Conservation (phyloP, 2,329 filamentous ascomycete genomes). For the Curvularia sp. region DNA sequence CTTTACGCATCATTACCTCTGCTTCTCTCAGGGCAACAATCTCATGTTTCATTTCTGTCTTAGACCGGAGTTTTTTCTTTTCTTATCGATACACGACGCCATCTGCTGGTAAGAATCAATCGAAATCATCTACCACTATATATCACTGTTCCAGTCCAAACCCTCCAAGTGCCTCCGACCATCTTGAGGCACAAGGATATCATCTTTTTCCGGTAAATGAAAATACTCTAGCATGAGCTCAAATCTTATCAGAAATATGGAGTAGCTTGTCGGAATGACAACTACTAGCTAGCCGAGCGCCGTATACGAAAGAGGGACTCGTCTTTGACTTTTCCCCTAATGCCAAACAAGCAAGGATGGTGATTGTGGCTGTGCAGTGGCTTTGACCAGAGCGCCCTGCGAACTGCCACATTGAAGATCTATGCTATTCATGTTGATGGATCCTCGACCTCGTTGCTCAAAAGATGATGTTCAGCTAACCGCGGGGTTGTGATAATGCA, state of each 20-base stretch:
- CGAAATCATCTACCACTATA: too few species aligned
- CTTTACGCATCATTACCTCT: not conserved
- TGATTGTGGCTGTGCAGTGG: not conserved
- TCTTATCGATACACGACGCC: conserved; percentile 6
- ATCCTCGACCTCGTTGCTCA: not conserved
- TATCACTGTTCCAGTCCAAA: too few species aligned
- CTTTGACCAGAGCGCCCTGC: not conserved
- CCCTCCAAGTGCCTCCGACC: too few species aligned
- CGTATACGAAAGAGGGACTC: conserved; percentile 45
- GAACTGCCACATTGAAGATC: not conserved
- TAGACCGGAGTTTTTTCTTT: conserved; percentile 25
- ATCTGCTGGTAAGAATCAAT: conserved; percentile 4
- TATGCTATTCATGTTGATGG: not conserved
- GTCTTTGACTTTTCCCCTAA: not conserved
- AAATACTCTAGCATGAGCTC: too few species aligned
- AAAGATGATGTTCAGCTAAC: not conserved
- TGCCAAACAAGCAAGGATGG: not conserved
- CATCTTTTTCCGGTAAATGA: too few species aligned
- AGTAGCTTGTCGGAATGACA: not conserved
- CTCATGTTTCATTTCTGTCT: conserved; percentile 29
- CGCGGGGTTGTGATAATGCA: not conserved
- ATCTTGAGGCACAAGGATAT: too few species aligned
- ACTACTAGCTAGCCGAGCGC: conserved; percentile 36
- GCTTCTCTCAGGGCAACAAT: not conserved
- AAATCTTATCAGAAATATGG: too few species aligned